A percentile compares a stretch with the other conserved stretches of the same genome.
Evolutionary conservation across 1,284 basidiomycete genomes (phyloP).

Genomic region (Rhodotorula sp.): DNA sequence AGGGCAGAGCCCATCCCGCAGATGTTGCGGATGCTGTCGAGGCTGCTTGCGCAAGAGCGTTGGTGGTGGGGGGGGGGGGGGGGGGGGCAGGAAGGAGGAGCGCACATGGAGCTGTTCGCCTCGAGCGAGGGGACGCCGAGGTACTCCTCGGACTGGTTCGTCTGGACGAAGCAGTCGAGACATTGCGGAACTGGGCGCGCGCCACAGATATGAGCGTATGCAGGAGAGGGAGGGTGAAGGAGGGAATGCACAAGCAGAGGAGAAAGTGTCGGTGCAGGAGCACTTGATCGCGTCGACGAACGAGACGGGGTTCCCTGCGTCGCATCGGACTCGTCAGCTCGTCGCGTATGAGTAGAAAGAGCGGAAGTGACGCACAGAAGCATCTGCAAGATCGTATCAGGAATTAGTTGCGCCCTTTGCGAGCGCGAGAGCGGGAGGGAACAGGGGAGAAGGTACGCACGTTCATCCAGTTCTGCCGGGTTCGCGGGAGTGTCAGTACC

Average conservation of each 20-base stretch:
- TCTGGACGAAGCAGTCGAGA: conserved; percentile 35
- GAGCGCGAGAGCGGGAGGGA: too few species aligned
- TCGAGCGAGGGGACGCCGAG: conserved; percentile 25
- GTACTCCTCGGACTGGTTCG: conserved; percentile 31
- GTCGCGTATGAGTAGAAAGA: too few species aligned
- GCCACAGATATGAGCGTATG: too few species aligned
- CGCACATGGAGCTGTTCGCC: conserved; percentile 20
- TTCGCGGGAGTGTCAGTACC: not conserved
- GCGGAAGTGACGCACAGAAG: conserved; percentile 6
- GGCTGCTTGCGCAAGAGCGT: not conserved
- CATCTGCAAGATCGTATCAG: not conserved
- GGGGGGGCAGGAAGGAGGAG: too few species aligned
- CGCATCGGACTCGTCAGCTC: not conserved
- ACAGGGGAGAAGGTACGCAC: not conserved
- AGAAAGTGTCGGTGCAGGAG: conserved; percentile 33
- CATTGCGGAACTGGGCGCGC: conserved; percentile 29
- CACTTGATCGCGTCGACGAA: conserved; percentile 32
- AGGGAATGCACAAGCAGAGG: conserved; percentile 16
- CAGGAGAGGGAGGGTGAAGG: too few species aligned
- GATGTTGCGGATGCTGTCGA: conserved; percentile 27
- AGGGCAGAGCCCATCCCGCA: conserved; percentile 27
- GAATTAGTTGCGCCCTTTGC: too few species aligned
- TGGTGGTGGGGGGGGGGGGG: not conserved
- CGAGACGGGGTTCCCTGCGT: conserved; percentile 19
- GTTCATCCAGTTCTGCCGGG: conserved; percentile 12